Percentiles rank a stretch among this genome's conserved stretches.
Evolutionary conservation across 1,284 basidiomycete genomes (phyloP).

Genomic region (Cerioporus squamosus): DNA sequence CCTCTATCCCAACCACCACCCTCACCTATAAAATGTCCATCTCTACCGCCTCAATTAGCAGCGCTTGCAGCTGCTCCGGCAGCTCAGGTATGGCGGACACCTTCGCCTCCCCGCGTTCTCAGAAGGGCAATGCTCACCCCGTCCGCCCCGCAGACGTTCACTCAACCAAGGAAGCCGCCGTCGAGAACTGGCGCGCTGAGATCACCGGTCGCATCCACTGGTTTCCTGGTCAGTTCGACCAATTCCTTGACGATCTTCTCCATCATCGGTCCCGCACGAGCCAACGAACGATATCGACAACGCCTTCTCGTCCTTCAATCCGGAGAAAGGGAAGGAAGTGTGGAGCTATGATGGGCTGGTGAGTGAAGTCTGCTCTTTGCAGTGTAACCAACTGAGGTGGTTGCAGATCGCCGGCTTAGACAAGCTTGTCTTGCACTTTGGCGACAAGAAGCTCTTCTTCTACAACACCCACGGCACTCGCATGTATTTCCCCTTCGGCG

Average conservation of each 20-base stretch:
- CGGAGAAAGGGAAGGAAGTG: neutral
- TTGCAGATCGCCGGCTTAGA: constrained; percentile 1
- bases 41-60: constrained; percentile 2
- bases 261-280: neutral
- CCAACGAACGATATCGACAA: neutral
- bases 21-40: constrained; percentile 10
- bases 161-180: neutral
- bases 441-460: neutral
- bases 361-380: neutral
- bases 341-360: neutral
- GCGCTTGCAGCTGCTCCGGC: neutral
- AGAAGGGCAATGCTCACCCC: neutral
- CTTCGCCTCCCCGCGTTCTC: neutral
- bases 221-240: neutral
- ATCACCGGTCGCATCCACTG: neutral
- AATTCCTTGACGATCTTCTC: constrained; percentile 7
- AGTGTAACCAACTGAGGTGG: neutral
- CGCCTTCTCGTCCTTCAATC: neutral
- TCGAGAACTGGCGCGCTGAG: constrained; percentile 2
- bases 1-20: neutral
- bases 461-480: neutral
- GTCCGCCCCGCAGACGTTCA: neutral
- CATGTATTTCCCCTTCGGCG: no score
- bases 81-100: constrained; percentile 8
- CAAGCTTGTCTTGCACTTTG: neutral